Evolutionary conservation across 202 grass and related monocot genomes (phyloP).

Genomic region (Hordeum pubiflorum): DNA sequence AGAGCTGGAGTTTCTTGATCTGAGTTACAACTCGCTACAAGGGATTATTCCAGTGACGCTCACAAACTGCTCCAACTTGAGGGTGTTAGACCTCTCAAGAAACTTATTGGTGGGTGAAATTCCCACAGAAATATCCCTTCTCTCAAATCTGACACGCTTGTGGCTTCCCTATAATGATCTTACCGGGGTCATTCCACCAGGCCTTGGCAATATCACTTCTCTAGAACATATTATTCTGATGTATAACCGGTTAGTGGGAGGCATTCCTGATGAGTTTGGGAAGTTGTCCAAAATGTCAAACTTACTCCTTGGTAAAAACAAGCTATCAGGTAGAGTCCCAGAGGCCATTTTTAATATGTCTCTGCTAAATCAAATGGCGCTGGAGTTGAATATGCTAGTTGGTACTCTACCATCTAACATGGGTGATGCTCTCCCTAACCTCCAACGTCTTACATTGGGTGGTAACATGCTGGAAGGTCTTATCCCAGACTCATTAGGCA

Average conservation of each 20-base stretch:
- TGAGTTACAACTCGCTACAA: background rate
- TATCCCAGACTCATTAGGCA: conserved; percentile 25
- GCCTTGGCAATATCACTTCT: conserved; percentile 15
- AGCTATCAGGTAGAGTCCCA: conserved; percentile 12
- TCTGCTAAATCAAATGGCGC: background rate
- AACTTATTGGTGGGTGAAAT: background rate
- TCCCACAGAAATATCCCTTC: background rate
- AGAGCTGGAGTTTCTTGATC: background rate
- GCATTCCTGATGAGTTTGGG: conserved; percentile 28
- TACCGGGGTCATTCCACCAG: conserved; percentile 5
- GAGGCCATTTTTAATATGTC: conserved; percentile 20
- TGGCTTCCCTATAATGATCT: background rate
- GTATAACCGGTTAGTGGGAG: conserved; percentile 24
- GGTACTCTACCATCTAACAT: conserved; percentile 9
- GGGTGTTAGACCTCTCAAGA: background rate
- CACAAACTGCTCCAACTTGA: conserved; percentile 10
- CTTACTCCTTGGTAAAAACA: conserved; percentile 2
- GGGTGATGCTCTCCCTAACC: conserved; percentile 29
- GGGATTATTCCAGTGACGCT: conserved; percentile 9
- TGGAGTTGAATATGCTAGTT: conserved; percentile 1
- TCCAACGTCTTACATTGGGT: background rate
- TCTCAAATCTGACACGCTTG: background rate
- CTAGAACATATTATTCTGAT: background rate
- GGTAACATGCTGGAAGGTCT: conserved; percentile 28
- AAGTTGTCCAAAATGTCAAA: background rate